Conservation (phyloP, 129 eudicot species). For the sunflower (Helianthus annuus) region HanXRQr2.0-SUNRISE NC_035435.2:82486956-82487455, state of each 20-base stretch:
- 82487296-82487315: too few species aligned
- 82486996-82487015: conserved; percentile 42
- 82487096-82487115: conserved; percentile 71
- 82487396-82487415: too few species aligned
- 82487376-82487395: too few species aligned
- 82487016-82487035: conserved; percentile 14
- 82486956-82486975: conserved; percentile 20
- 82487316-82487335: too few species aligned
- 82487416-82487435: too few species aligned
- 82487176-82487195: conserved; percentile 67
- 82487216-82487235: conserved; percentile 27
- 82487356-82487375: too few species aligned
- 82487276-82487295: too few species aligned
- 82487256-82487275: conserved; percentile 19
- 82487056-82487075: conserved; percentile 49
- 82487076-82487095: conserved; percentile 91
- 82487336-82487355: too few species aligned
- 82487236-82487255: conserved; percentile 44
- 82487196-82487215: conserved; percentile 23
- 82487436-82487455: too few species aligned
- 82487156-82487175: conserved; percentile 80
- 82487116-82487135: conserved; percentile 95
- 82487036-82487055: conserved; percentile 38
- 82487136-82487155: conserved; percentile 92
- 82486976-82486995: conserved; percentile 26